Evolutionary conservation across 306 rosid genomes (phyloP).

Genomic region (Prunus fruticosa): DNA sequence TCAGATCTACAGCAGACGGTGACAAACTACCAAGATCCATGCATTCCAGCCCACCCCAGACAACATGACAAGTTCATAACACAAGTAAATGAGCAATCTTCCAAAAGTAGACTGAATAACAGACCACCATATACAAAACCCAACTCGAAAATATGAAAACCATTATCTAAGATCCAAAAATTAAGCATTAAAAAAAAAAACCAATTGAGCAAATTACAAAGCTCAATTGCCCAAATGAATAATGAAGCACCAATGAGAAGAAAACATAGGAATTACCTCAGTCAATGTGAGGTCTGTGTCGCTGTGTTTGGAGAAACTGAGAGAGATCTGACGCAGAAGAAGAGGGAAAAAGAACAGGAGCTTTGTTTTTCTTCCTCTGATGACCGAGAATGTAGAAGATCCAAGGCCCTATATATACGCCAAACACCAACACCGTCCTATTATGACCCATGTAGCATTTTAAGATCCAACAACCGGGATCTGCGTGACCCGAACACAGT

Average conservation of each 20-base stretch:
- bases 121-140: slow-evolving; percentile 9
- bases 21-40: slow-evolving; percentile 37
- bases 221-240: neutral
- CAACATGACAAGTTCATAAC: neutral
- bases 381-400: slow-evolving; percentile 24
- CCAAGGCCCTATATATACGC: slow-evolving; percentile 28
- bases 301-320: neutral
- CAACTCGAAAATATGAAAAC: neutral
- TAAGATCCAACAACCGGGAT: slow-evolving; percentile 23
- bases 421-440: neutral
- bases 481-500: slow-evolving; percentile 23
- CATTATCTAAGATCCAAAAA: neutral
- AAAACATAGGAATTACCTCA: slow-evolving; percentile 29
- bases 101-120: neutral
- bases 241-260: slow-evolving; percentile 1
- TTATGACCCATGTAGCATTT: neutral
- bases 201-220: slow-evolving; percentile 7
- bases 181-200: neutral
- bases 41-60: neutral
- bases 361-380: neutral
- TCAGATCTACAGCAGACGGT: slow-evolving; percentile 38
- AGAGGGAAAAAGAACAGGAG: neutral
- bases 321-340: slow-evolving; percentile 36
- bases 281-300: neutral
- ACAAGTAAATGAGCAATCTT: neutral